These are phyloP conservation scores for Jacaranda mimosifolia DNA, from an alignment of 257 asterid genomes.

Conservation along the genomic window DNA sequence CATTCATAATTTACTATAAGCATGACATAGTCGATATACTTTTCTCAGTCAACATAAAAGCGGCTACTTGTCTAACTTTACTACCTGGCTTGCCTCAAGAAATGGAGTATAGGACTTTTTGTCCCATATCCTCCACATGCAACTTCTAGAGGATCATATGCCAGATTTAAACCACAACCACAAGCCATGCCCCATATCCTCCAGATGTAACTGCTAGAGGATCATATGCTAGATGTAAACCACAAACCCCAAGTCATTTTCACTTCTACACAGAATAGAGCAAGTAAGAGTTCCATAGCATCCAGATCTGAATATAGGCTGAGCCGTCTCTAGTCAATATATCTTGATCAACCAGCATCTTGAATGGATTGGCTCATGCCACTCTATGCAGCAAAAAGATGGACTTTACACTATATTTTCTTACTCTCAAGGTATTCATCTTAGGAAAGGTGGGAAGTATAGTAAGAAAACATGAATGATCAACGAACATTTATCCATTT, in stretches of 20 bases:
- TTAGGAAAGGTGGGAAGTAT: not conserved
- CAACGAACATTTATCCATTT: conserved; percentile 3
- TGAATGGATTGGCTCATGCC: conserved; percentile 10
- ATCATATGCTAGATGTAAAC: conserved; percentile 21
- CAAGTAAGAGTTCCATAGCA: not conserved
- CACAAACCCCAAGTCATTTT: not conserved
- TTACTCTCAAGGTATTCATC: not conserved
- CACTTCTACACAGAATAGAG: not conserved
- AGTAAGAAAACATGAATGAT: conserved; percentile 9
- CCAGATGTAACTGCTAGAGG: conserved; percentile 5
- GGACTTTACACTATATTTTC: not conserved
- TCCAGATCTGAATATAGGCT: not conserved
- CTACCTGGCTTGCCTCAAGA: conserved; percentile 18
- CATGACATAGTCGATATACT: not conserved
- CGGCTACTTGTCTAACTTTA: not conserved
- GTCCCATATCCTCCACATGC: conserved; percentile 11
- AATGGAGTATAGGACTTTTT: not conserved
- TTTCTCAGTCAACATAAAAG: not conserved
- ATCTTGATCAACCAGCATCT: not conserved
- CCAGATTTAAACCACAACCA: conserved; percentile 22
- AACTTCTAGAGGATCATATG: conserved; percentile 6
- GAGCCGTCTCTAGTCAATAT: not conserved
- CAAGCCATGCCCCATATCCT: conserved; percentile 4
- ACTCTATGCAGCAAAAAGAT: too few relatives aligned
- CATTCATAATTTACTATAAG: not conserved